Base-by-base conservation (phyloP, 2,329 filamentous ascomycete species). In the Thelonectria rubi region DNA sequence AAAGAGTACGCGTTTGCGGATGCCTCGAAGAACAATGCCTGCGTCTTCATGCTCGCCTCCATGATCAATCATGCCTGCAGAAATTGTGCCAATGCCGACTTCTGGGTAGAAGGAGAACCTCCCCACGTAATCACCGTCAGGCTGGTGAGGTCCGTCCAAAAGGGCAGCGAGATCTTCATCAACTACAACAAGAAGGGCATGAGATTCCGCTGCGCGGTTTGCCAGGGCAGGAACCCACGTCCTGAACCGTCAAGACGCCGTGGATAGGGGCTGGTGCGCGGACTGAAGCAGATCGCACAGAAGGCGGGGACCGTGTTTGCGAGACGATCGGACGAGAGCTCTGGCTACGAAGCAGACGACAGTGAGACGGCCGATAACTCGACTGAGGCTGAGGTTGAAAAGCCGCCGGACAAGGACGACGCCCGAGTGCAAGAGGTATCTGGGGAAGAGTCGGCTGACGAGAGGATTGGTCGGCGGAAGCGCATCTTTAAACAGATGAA, bases 81-180 rank as follows among this genome's bases (percentile, higher is more conserved):
- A 0, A 10, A 20, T 3, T 75, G 74, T 48, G 74, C 72, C 48
- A 73, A 76, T 34, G 72, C 70, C 5, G 30, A 66, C 14, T 32
- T 56, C 11, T 69, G 56, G 60, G 39, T 55, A 12, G 52, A 69
- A 8, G 32, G 55, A 10, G 21, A 10, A 3, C 0, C 7, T 0
- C 66, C 67, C 7, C 43, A 69, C 21, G 3, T 7, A 2, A 74
- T 76, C 14, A 55, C 21, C 0, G 58, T 76, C 17, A 63, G 8
- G 18, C 53, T 67, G 1, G 5, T 51, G 7, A 64, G 46, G 10
- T 6, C 46, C 3, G 39, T 81, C 30, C 48, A 37, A 3, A 32
- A 57, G 2, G 74, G 68, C 11, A 69, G 79, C 5, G 72, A 80
- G 64, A 63, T 81, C 32, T 75, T 75, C 32, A 75, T 80, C 65